These are phyloP conservation scores for Lactarius indigo DNA, from an alignment of 768 basidiomycete species.

Conservation along the genomic window DNA sequence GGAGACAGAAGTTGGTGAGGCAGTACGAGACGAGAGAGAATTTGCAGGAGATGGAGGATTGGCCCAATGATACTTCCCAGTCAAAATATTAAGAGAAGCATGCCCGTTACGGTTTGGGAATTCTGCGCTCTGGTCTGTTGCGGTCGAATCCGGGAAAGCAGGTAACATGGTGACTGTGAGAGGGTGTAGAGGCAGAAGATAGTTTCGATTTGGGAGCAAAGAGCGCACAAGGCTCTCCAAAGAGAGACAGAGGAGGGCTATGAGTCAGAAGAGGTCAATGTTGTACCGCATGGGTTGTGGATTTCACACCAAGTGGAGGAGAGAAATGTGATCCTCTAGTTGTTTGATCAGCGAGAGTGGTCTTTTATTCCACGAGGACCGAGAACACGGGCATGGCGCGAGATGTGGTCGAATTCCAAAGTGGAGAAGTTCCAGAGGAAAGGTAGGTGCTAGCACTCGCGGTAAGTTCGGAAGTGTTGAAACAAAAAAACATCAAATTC, in stretches of 20 bases:
- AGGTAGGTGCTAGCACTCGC: constrained; percentile 1
- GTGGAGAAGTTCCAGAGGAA: neutral
- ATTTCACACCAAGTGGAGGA: constrained; percentile 12
- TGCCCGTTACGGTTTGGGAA: neutral
- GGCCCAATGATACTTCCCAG: neutral
- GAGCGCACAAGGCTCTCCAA: neutral
- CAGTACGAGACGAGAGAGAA: constrained; percentile 2
- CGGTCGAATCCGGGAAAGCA: constrained; percentile 2
- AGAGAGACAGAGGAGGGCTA: neutral
- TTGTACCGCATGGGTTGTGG: constrained; percentile 1
- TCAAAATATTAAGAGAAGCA: constrained; percentile 7
- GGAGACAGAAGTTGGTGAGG: constrained; percentile 12
- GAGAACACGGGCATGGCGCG: constrained; percentile 21
- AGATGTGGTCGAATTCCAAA: constrained; percentile 18
- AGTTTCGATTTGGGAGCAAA: constrained; percentile 11
- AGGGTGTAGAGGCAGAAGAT: constrained; percentile 8
- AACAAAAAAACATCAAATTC: constrained; percentile 3
- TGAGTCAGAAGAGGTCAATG: neutral
- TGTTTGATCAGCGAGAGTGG: constrained; percentile 22
- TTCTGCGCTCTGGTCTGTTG: neutral
- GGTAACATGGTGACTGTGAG: constrained; percentile 12
- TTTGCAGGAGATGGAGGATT: constrained; percentile 3
- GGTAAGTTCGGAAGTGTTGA: neutral
- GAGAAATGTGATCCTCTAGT: constrained; percentile 12
- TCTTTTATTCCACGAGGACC: constrained; percentile 14